Base-by-base conservation (phyloP, 2,329 filamentous ascomycete genomes). In the Sporothrix dimorphospora region DNA sequence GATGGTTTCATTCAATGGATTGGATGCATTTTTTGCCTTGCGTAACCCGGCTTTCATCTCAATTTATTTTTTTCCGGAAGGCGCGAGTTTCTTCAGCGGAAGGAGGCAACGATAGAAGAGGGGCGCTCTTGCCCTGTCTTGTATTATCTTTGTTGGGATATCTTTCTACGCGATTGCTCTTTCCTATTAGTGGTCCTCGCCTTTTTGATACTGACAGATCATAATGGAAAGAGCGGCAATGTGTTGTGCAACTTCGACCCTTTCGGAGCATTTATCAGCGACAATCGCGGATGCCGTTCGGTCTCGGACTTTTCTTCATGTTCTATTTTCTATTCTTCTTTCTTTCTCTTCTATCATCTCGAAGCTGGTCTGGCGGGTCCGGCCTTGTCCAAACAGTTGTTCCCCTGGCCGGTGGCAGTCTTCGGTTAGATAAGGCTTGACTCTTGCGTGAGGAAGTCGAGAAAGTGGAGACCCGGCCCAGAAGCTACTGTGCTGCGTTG, bases 351-450 rank as follows among this genome's bases (percentile, higher is more conserved):
- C 14, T 19, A 8, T 38, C 55, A 34, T 14, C 7, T 40, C 34
- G 34, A 42, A 19, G 34, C 12, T 8, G 5, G 57, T 38, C 57
- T 65, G n/a, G 38, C 63, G 30, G 30, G 30, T 6, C 30, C 30
- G 30, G 30, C 30, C 24, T 63, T 16, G 4, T 45, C 34, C 42
- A 16, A n/a, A n/a, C 1, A 38, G 14, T 30, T 67, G 11, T 49
- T 49, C 9, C 42, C 40, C 42, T 51, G 27, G 63, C 45, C 14
- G 6, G 30, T 11, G 24, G 19, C 49, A 27, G 4, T 30, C 40
- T 49, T 72, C 73, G 72, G 72, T 30, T 73, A 74, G 73, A 74
- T 71, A 74, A 74, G 73, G 72, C 73, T 72, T 57, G 57, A 49
- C n/a, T n/a, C n/a, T n/a, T n/a, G 67, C 47, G 38, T 19, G 38